Evolutionary conservation across 2,329 filamentous ascomycete species (phyloP), one percentile per base, ranked within the genome.

Genomic region (Paecilomyces formosus): DNA sequence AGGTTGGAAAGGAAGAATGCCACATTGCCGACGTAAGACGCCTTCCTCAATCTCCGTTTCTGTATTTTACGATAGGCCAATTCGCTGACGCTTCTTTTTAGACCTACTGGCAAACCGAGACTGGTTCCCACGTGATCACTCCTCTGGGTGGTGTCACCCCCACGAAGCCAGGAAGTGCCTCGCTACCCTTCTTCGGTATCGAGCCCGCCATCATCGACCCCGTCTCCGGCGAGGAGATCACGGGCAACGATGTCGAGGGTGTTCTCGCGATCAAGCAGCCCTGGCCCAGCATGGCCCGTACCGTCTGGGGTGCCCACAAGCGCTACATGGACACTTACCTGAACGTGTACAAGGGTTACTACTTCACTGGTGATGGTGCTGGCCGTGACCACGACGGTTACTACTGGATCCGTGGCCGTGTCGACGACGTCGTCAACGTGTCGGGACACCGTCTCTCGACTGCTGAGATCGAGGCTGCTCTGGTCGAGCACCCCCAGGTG

Each of bases 51-150:
- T 6, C 13, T 6, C 5, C 53, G n/a, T 18, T 45, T 57, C 54
- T 50, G 8, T 22, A 7, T 56, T 26, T 45, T 35, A 3, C 22
- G 51, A 21, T 8, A 4, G 45, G 9, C 30, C 54, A 61, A 69
- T 57, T 55, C 6, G 30, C 30, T 31, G 11, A 31, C 55, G 53
- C 52, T 31, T 18, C 1, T 57, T 18, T 60, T 56, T 72, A 96
- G 91, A 99, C 94, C 57, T 99, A 99, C 84, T 99, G 94, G 94
- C 94, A 99, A 85, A 99, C 94, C 56, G 94, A 99, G 81, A 99
- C 94, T 1, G 94, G 94, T 58, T 97, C 90, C 63, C 87, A 99
- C 76, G 92, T 96, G 69, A 97, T 99, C 73, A 90, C 92, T 4
- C 94, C 94, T 18, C 82, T 99, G 60, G 92, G 89, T 55, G 94